Base-by-base conservation (phyloP, 1,284 basidiomycete genomes). In the Ceraceosorus guamensis region DNA sequence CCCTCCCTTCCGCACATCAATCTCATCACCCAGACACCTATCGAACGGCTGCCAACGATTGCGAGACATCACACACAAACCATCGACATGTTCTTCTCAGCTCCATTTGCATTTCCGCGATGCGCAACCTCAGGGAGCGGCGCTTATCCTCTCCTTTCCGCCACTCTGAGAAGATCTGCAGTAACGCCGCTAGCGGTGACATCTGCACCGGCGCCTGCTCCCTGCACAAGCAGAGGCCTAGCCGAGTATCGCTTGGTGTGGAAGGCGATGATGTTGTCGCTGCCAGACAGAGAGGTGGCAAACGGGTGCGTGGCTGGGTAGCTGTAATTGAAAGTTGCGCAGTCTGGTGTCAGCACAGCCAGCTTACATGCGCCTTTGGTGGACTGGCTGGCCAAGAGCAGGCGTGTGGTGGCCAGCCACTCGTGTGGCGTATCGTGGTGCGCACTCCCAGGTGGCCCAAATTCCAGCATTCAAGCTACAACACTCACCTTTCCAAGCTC, bases 181-280 rank as follows among this genome's bases (percentile, higher is more conserved):
- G 91, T 81, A 16, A 97, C 91, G 24, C 93, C 93, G 91, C 97
- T 97, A 0, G 93, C 95, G 14, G 93, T 98, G 14, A 98, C 93
- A 32, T 89, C 91, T 1, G 91, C 91, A 18, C 93, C 93, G 0
- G 95, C 93, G 10, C 93, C 93, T 0, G 91, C 86, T 44, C 93
- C 93, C 76, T 97, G 93, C 24, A 99, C 83, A 62, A 96, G 88
- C 60, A 99, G 80, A 0, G 69, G 93, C 3, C 69, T 47, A 5
- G 53, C 54, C 88, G 53, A 88, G 72, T 76, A 82, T 54, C 95
- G 82, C 76, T 88, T 85, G 0, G 93, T 96, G 76, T 89, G 86
- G 83, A 97, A 97, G 79, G 93, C 89, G 75, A 99, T 84, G 74
- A 98, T 97, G 78, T 97, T 98, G 79, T 98, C 95, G 30, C 90